These are phyloP conservation scores for Chaetomium sp. DNA, from an alignment of 2,329 filamentous ascomycete genomes.

Conservation along the genomic window DNA sequence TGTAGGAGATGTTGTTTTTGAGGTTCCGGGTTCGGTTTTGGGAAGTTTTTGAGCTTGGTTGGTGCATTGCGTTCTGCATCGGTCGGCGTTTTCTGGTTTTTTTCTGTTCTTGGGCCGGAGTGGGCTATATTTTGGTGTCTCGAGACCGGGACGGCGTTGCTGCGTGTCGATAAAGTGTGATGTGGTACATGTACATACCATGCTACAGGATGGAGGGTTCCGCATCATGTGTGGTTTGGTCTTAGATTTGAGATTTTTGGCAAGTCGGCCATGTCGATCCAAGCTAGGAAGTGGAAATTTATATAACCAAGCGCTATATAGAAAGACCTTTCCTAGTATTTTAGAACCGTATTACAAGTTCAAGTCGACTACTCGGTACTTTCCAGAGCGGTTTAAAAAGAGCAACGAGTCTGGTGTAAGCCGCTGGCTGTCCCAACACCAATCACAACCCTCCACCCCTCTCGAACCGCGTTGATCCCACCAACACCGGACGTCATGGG, in stretches of 20 bases:
- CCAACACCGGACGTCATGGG: not conserved
- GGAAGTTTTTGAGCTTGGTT: not conserved
- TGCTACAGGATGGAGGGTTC: not conserved
- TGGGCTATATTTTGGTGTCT: not conserved
- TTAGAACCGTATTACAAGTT: not conserved
- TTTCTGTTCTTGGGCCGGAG: not conserved
- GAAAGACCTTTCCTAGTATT: not conserved
- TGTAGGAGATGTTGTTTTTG: not conserved
- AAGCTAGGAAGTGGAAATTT: not conserved
- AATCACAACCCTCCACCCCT: not conserved
- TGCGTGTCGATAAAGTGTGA: not conserved
- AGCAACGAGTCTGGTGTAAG: not conserved
- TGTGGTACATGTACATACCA: too few species aligned
- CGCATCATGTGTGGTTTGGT: not conserved
- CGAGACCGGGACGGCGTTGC: not conserved
- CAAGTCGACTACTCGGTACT: not conserved
- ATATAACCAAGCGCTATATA: not conserved
- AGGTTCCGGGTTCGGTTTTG: not conserved
- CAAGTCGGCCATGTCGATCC: not conserved
- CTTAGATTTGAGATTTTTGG: not conserved
- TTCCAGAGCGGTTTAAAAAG: not conserved
- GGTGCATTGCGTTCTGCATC: constrained; percentile 3
- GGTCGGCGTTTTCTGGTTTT: not conserved
- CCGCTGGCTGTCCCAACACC: not conserved
- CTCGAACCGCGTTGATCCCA: not conserved